Conservation (phyloP, 345 rosid species). For the Populus simonii region DNA sequence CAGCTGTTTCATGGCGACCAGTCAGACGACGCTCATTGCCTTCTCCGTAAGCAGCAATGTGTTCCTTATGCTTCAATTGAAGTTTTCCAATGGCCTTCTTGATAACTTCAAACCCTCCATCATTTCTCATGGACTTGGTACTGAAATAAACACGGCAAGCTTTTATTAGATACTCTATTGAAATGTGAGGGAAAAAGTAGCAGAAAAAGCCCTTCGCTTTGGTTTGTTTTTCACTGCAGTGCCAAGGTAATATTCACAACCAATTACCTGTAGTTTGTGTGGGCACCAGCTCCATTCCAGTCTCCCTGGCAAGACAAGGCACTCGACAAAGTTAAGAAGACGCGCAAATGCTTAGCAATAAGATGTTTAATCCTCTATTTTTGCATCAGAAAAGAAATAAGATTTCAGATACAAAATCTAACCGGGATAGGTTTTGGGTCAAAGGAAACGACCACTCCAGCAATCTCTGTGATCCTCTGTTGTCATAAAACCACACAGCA, state of each 20-base stretch:
- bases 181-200: not conserved
- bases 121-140: conserved; percentile 25
- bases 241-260: no score
- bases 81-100: conserved; percentile 26
- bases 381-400: not conserved
- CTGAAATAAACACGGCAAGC: not conserved
- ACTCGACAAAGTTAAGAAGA: not conserved
- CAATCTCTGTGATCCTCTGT: conserved; percentile 30
- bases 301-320: conserved; percentile 12
- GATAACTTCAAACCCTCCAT: conserved; percentile 15
- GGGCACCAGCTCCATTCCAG: conserved; percentile 31
- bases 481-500: not conserved
- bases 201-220: no score
- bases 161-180: no score
- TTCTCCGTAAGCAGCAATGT: conserved; percentile 23
- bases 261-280: conserved; percentile 21
- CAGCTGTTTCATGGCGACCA: conserved; percentile 25
- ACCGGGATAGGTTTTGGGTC: conserved; percentile 25
- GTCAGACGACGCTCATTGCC: conserved; percentile 26
- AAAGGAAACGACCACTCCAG: conserved; percentile 19
- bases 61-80: conserved; percentile 11
- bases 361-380: not conserved
- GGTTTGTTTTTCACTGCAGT: no score
- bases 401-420: not conserved
- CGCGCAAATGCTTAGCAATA: not conserved